Evolutionary conservation across 768 basidiomycete species (phyloP), one percentile per base, ranked within the genome.

Genomic region (Boletus tomentosulus): DNA sequence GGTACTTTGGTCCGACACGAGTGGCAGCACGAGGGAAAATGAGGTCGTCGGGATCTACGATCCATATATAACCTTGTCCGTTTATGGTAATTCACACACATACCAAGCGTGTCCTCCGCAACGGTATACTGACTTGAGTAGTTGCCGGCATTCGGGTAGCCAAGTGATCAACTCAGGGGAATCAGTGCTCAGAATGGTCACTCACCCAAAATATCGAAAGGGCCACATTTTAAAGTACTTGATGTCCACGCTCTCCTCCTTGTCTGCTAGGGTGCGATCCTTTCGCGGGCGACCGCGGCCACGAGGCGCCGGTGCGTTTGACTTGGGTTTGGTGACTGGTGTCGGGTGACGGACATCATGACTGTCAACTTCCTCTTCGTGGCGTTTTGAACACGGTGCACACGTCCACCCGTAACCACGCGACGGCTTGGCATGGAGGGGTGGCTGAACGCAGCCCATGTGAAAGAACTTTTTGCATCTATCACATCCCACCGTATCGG

Each of bases 391-490:
- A 69, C 95, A 98, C 1, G 93, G 92, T 0, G 91, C 90, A 63
- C 96, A 98, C 10, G 93, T 92, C 96, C 96, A 98, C 22, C 91
- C 92, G 72, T 98, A 98, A 43, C 96, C 96, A 57, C 92, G 84
- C 24, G 93, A 92, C 13, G 96, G 96, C 70, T 98, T 98, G 2
- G 88, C 87, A 16, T 80, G 75, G 8, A 98, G 74, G 3, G 96
- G 96, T 24, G 96, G 96, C 59, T 91, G 87, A 50, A 97, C 88
- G 67, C 96, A 98, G 53, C 78, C 70, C 89, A 98, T 96, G 71
- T 98, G 96, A 74, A 94, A 98, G 73, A 85, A 89, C 51, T 83
- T 83, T 74, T 93, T 92, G 80, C 96, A 98, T 45, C 87, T 79
- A 67, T 91, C 90, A 74, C 92, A 96, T 66, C 85, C 86, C 50